These are phyloP conservation scores for Plantago ovata DNA, from an alignment of 257 asterid species.

Conservation along the genomic window DNA sequence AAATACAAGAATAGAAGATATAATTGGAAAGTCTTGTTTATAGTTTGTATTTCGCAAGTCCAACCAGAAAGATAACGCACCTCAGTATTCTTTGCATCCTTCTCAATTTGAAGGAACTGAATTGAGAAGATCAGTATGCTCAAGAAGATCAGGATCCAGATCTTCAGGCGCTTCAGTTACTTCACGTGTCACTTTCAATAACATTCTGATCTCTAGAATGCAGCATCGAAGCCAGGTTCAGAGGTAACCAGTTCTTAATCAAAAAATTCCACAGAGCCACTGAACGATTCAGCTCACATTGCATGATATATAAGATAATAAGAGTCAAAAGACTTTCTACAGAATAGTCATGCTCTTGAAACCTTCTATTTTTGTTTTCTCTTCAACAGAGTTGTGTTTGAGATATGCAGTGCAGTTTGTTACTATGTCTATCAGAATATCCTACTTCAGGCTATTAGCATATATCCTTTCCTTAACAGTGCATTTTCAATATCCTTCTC, in stretches of 20 bases:
- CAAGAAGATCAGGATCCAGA: slow-evolving; percentile 11
- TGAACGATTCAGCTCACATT: not conserved
- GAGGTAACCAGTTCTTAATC: no score
- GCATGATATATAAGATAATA: no score
- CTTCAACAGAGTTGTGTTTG: not conserved
- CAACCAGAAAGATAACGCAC: slow-evolving; percentile 24
- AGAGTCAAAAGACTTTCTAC: slow-evolving; percentile 10
- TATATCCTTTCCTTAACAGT: slow-evolving; percentile 10
- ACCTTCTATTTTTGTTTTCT: slow-evolving; percentile 5
- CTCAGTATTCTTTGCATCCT: slow-evolving; percentile 22
- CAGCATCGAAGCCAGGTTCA: slow-evolving; percentile 15
- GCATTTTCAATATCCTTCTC: no score
- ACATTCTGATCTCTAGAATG: slow-evolving; percentile 2
- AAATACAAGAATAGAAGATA: no score
- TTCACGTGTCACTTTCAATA: not conserved
- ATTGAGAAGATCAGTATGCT: slow-evolving; percentile 11
- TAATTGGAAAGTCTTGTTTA: slow-evolving; percentile 6
- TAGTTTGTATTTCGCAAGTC: not conserved
- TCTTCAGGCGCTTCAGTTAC: slow-evolving; percentile 11
- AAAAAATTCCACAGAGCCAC: slow-evolving; percentile 21
- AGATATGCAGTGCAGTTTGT: no score
- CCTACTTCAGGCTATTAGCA: slow-evolving; percentile 2
- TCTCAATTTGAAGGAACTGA: slow-evolving; percentile 20
- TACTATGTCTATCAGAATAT: slow-evolving; percentile 10
- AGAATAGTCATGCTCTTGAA: slow-evolving; percentile 9